Evolutionary conservation across 768 basidiomycete genomes (phyloP).

Genomic region (Leccinum variicolor): DNA sequence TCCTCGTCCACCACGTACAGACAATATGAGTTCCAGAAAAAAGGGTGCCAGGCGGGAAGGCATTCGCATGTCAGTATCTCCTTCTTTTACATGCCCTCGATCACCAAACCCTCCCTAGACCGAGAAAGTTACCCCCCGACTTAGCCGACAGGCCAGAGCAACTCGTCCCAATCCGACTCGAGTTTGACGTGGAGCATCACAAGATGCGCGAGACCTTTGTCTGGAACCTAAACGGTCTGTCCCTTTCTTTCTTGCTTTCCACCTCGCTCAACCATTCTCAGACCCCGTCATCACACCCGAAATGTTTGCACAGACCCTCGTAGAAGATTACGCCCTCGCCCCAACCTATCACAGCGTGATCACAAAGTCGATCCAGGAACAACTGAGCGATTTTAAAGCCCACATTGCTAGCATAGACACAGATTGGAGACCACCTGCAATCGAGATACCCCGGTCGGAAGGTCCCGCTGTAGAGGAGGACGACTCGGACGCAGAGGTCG

Average conservation of each 20-base stretch:
- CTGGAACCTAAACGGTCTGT: slow-evolving; percentile 93
- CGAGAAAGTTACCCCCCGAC: slow-evolving; percentile 53
- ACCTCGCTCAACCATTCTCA: slow-evolving; percentile 27
- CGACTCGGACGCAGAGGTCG: slow-evolving; percentile 26
- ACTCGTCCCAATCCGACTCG: slow-evolving; percentile 92
- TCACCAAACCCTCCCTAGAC: slow-evolving; percentile 37
- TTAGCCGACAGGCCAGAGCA: slow-evolving; percentile 67
- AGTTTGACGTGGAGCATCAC: slow-evolving; percentile 92
- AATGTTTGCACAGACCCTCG: slow-evolving; percentile 82
- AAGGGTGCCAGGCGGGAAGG: slow-evolving; percentile 64
- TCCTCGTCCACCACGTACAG: slow-evolving; percentile 43
- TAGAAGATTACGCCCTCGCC: slow-evolving; percentile 86
- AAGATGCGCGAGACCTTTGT: slow-evolving; percentile 95
- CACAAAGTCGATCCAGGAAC: slow-evolving; percentile 82
- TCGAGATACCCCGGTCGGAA: slow-evolving; percentile 23
- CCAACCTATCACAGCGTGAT: slow-evolving; percentile 63
- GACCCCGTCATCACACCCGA: slow-evolving; percentile 90
- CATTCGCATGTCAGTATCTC: slow-evolving; percentile 65
- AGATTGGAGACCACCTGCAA: slow-evolving; percentile 29
- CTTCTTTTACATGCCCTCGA: not conserved
- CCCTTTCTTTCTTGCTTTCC: not conserved
- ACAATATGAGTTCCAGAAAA: slow-evolving; percentile 37
- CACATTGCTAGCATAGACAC: slow-evolving; percentile 58
- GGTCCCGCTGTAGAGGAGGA: slow-evolving; percentile 32
- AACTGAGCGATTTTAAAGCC: slow-evolving; percentile 75